Percentiles rank a stretch among this genome's conserved stretches.
phyloP scores from a whole-genome alignment of 1,284 basidiomycete genomes.

The Pseudozyma hubeiensis region DNA sequence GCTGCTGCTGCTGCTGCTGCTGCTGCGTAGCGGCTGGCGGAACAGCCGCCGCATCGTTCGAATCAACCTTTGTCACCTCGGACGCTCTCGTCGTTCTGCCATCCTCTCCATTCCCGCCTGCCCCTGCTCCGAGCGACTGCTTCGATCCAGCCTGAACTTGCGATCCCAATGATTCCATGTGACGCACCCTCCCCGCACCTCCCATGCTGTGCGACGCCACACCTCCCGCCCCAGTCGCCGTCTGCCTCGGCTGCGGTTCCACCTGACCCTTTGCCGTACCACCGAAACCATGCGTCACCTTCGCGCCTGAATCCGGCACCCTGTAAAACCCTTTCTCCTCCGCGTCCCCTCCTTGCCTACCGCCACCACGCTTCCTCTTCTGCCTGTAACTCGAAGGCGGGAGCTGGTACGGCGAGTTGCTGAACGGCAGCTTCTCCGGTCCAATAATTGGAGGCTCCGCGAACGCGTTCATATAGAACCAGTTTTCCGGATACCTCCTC shows the following conservation, averaged over 20 bases:
- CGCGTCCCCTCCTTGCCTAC: not conserved
- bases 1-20: constrained; percentile 7
- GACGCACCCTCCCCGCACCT: constrained; percentile 8
- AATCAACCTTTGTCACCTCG: constrained; percentile 31
- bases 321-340: constrained; percentile 34
- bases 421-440: constrained; percentile 39
- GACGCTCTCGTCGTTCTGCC: constrained; percentile 28
- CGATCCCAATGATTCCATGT: not conserved
- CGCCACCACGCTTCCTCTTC: constrained; percentile 14
- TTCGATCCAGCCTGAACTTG: not conserved
- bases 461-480: constrained; percentile 38
- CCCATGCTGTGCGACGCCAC: constrained; percentile 6
- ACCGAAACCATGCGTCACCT: constrained; percentile 13
- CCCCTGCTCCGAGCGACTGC: constrained; percentile 6
- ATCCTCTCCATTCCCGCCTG: constrained; percentile 3
- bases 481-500: constrained; percentile 46
- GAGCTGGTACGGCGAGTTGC: constrained; percentile 17
- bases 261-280: not conserved
- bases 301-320: constrained; percentile 24
- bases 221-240: not conserved
- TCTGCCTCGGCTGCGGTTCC: constrained; percentile 5
- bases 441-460: constrained; percentile 37
- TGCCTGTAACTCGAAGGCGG: not conserved
- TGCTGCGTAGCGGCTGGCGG: not conserved
- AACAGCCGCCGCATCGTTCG: constrained; percentile 7